Conservation (phyloP, 176 grass and related monocot species). For the Eremochloa ophiuroides region DNA sequence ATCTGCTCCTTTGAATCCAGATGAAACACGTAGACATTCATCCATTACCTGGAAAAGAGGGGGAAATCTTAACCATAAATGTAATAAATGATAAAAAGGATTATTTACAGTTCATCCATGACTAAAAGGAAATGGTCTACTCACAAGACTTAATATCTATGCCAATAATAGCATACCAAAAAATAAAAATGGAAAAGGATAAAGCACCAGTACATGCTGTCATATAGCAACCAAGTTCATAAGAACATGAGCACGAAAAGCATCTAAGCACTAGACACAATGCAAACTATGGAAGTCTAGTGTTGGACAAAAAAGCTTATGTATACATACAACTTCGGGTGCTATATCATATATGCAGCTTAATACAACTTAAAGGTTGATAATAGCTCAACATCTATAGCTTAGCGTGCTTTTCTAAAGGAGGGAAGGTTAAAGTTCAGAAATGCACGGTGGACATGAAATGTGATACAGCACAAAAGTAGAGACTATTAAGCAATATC, state of each 20-base stretch:
- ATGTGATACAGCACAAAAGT: background rate
- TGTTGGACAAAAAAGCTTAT: background rate
- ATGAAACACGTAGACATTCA: constrained; percentile 87
- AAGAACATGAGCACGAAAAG: background rate
- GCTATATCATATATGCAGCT: background rate
- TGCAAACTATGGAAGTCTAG: constrained; percentile 8
- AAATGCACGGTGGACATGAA: background rate
- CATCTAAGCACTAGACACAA: background rate
- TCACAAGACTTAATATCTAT: background rate
- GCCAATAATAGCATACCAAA: background rate
- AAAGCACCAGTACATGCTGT: background rate
- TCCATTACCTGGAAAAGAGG: constrained; percentile 72
- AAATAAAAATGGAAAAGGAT: background rate
- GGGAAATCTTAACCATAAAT: background rate
- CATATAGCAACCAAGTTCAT: constrained; percentile 16
- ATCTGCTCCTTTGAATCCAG: constrained; percentile 88
- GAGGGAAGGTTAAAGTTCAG: background rate
- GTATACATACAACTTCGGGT: background rate
- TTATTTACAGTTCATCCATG: background rate
- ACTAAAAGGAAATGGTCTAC: background rate
- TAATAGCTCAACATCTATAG: background rate
- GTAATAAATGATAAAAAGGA: background rate
- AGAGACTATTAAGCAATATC: background rate
- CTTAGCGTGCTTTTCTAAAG: background rate
- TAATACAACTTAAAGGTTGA: background rate